Base-by-base conservation (phyloP, 805 yeast genomes). In the Ascoidea asiatica region DNA sequence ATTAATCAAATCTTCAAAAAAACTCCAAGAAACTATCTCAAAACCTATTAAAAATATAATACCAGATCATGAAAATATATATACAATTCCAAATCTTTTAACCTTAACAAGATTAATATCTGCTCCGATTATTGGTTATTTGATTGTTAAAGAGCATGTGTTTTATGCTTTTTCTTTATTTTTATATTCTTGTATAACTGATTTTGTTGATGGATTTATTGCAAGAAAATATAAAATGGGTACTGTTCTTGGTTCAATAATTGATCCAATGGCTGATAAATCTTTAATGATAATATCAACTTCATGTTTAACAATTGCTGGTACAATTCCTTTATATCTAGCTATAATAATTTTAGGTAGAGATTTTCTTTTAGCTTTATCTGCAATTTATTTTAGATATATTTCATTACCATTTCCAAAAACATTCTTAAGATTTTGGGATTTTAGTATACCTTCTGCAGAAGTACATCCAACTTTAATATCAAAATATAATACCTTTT, bases 201-300 rank as follows among this genome's bases (percentile, higher is more conserved):
- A 92, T 59, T 81, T 85, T 50, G 63, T 89, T 19, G 99, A 92
- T 60, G 99, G 99, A 0, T 84, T 63, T 55, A 76, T 94, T 50
- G 99, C 99, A 4, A 69, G 99, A 45, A 73, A 63, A 48, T 90
- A 62, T 66, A 78, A 86, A 45, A 66, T 82, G 71, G 73, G 77
- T 54, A 79, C 95, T 1, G 80, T 84, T 1, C 73, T 88, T 5
- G 99, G 99, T 0, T 81, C 95, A 0, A 79, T 92, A 15, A 66
- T 94, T 33, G 99, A 92, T 56, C 99, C 99, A 0, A 70, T 87
- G 64, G 99, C 98, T 0, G 99, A 92, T 58, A 92, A 92, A 58
- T 67, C 83, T 15, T 67, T 92, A 41, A 88, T 92, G 96, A 72
- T 90, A 19, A 76, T 84, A 0, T 77, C 95, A 43, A 89, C 97